Evolutionary conservation across 768 basidiomycete genomes (phyloP).

Genomic region (Boletales sp.): DNA sequence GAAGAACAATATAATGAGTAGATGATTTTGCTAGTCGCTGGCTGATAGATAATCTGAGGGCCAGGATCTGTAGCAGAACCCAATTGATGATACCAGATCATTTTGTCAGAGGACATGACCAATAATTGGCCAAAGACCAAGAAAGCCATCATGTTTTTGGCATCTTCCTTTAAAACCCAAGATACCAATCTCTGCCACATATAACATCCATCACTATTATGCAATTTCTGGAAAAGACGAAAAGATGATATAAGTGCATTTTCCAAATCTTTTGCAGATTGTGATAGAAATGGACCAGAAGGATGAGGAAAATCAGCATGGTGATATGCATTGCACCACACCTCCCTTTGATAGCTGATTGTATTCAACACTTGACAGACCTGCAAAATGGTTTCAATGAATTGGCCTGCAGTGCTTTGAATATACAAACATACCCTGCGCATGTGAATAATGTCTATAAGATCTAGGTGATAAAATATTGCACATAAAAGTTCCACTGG

Average conservation of each 20-base stretch:
- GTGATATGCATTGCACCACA: neutral
- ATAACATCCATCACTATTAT: no score
- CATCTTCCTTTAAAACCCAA: neutral
- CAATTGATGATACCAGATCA: neutral
- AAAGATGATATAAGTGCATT: neutral
- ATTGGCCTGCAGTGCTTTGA: neutral
- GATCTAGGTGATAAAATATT: neutral
- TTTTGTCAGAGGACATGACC: neutral
- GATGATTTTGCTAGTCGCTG: neutral
- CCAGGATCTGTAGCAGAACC: neutral
- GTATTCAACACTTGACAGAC: neutral
- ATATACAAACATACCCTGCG: neutral
- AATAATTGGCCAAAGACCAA: neutral
- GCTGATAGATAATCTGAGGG: neutral
- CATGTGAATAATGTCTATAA: neutral
- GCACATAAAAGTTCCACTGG: neutral
- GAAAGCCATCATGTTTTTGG: no score
- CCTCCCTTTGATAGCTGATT: neutral
- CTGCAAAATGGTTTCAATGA: neutral
- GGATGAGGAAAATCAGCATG: neutral
- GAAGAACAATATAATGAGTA: neutral
- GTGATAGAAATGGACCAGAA: no score
- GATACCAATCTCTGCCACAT: neutral
- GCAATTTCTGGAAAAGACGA: neutral
- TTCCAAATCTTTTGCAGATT: neutral